phyloP scores from a whole-genome alignment of 2,329 filamentous ascomycete genomes.

The Tolypocladium amazonense region DNA sequence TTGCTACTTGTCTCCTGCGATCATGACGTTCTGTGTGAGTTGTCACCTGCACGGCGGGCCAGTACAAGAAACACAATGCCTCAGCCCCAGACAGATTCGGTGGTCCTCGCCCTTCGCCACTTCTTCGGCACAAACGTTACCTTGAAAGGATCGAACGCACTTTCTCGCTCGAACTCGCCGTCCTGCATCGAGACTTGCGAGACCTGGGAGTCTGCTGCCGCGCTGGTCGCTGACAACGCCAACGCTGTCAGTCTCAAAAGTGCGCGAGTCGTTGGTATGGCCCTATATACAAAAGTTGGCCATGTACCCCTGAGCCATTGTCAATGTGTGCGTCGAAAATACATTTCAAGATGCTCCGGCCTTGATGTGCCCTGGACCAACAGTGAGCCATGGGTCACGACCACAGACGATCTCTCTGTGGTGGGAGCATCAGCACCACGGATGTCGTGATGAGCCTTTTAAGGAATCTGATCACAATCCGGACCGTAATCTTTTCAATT shows the following conservation, averaged over 20 bases:
- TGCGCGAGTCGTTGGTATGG: background rate
- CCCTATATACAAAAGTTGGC: background rate
- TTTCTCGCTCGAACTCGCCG: background rate
- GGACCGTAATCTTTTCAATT: background rate
- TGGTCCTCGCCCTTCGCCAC: background rate
- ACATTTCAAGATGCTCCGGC: background rate
- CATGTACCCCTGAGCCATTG: background rate
- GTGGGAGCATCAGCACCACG: background rate
- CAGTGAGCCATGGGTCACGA: background rate
- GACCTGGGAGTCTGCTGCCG: background rate
- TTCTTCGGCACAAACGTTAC: background rate
- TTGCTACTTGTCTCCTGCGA: background rate
- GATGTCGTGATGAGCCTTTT: background rate
- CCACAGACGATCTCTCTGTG: background rate
- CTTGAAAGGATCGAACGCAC: background rate
- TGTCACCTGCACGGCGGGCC: background rate
- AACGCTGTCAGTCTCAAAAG: background rate
- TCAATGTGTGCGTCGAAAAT: background rate
- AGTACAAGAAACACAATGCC: background rate
- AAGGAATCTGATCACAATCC: background rate
- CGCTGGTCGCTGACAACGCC: background rate
- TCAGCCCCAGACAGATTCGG: background rate
- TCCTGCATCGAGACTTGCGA: background rate
- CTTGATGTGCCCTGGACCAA: background rate
- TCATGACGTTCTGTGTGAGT: background rate